Evolutionary conservation across 1,284 basidiomycete genomes (phyloP).

Genomic region (Microbotryum silenes-acaulis): DNA sequence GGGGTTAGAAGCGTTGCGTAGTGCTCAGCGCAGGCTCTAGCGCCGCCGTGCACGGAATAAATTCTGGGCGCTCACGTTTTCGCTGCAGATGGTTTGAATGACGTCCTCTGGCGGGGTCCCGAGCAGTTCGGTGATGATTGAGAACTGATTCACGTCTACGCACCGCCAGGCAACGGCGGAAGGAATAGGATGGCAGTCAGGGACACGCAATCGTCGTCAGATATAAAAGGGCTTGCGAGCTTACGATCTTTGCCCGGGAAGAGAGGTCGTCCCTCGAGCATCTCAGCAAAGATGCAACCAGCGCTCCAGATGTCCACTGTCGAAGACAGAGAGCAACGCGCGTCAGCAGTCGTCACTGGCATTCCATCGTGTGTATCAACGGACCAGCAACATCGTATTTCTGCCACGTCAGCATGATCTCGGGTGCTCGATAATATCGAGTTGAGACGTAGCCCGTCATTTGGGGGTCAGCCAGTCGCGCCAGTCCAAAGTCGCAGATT

Average conservation of each 20-base stretch:
- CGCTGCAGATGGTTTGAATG: slow-evolving; percentile 95
- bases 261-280: slow-evolving; percentile 96
- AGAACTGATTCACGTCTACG: slow-evolving; percentile 98
- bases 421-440: slow-evolving; percentile 95
- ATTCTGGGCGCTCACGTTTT: slow-evolving; percentile 65
- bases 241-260: slow-evolving; percentile 94
- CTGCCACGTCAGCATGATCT: slow-evolving; percentile 99
- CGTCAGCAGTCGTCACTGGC: slow-evolving; percentile 30
- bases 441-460: slow-evolving; percentile 99
- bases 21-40: slow-evolving; percentile 3
- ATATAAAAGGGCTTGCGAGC: slow-evolving; percentile 28
- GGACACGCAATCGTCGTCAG: not conserved
- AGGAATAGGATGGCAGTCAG: not conserved
- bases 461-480: slow-evolving; percentile 87
- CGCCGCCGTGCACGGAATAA: not conserved
- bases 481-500: slow-evolving; percentile 98
- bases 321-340: slow-evolving; percentile 15
- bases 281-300: slow-evolving; percentile 99
- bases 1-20: not conserved
- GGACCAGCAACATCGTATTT: slow-evolving; percentile 91
- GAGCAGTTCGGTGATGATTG: slow-evolving; percentile 96
- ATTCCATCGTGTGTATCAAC: slow-evolving; percentile 32
- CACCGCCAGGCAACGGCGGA: not conserved
- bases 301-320: slow-evolving; percentile 95
- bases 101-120: slow-evolving; percentile 99